Evolutionary conservation across 768 basidiomycete species (phyloP), one percentile per base, ranked within the genome.

Genomic region (Rhizopogon vulgaris): DNA sequence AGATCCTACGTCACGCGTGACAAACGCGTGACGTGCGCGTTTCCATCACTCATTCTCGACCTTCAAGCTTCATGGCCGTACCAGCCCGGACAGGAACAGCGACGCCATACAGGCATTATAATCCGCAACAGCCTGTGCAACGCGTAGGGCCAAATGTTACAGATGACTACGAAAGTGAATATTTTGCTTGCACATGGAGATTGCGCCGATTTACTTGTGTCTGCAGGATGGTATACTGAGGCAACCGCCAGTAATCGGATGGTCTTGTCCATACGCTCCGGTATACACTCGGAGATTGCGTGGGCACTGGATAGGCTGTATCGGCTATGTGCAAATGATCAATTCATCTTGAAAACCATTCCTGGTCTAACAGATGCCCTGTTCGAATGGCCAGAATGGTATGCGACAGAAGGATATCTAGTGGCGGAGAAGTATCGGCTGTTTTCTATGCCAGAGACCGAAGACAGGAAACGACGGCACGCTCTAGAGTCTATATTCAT

Each of bases 241-340:
- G 73, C 78, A 1, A 76, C 80, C 2, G 74, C 87, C 1, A 85
- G 73, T 63, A 97, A 97, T 65, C 80, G 94, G 38, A 91, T 97
- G 82, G 75, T 92, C n/a, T 81, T 99, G 14, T 85, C 94, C 2
- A 70, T 98, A 38, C 80, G 84, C 24, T 97, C 91, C 12, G 87
- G 84, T 4, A 85, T 98, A 42, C 76, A 83, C 49, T 69, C 79
- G 7, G 95, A 98, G 62, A 77, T 94, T 51, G 82, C 83, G 51
- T 97, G 92, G 89, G 90, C 94, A 17, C 78, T 99, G 37, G 87
- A 92, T 59, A 84, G 89, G 43, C 78, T 98, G 9, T 83, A 87
- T 55, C 80, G 89, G 17, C 75, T 90, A n/a, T 85, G 83, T 58
- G 78, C 78, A 58, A 87, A 89, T 59, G 91, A 94, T 47, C 73